A percentile compares a stretch with the other conserved stretches of the same genome.
Conservation (phyloP, 1,284 basidiomycete species). For the Pterulicium gracile region DNA sequence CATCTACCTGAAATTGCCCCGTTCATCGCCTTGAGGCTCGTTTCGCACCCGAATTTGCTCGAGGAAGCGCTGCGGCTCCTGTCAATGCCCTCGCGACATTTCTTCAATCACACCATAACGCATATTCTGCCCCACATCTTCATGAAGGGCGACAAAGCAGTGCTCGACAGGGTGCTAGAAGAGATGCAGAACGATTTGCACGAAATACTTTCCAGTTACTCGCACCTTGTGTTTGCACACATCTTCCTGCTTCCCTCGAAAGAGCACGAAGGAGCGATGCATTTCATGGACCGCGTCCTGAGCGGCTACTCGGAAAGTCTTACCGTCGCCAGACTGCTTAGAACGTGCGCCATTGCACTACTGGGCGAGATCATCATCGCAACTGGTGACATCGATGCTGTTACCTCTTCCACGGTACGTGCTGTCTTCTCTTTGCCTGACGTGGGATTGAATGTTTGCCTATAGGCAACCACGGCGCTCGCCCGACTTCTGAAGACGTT, state of each 20-base stretch:
- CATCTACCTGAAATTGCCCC: conserved; percentile 65
- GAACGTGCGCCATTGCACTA: conserved; percentile 54
- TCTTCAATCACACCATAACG: conserved; percentile 57
- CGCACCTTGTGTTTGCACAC: conserved; percentile 59
- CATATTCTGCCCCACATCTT: conserved; percentile 68
- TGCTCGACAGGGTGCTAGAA: conserved; percentile 32
- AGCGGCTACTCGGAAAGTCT: conserved; percentile 23
- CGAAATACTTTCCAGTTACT: conserved; percentile 49
- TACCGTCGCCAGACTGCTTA: conserved; percentile 47
- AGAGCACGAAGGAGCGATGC: conserved; percentile 44
- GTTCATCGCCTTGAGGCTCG: conserved; percentile 51
- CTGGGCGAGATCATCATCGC: conserved; percentile 68
- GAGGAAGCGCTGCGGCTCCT: conserved; percentile 56
- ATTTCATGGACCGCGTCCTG: conserved; percentile 50
- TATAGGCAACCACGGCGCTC: conserved; percentile 52
- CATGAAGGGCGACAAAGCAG: conserved; percentile 43
- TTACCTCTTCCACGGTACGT: conserved; percentile 33
- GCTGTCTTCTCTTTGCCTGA: not conserved
- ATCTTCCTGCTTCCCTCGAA: conserved; percentile 52
- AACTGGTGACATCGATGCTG: conserved; percentile 55
- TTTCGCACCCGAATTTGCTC: conserved; percentile 47
- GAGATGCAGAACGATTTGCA: conserved; percentile 37
- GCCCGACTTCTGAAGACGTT: conserved; percentile 40
- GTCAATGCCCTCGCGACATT: conserved; percentile 41
- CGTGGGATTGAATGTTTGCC: conserved; percentile 5